Base-by-base conservation (phyloP, 2,329 filamentous ascomycete genomes). In the Volutella citrinella region DNA sequence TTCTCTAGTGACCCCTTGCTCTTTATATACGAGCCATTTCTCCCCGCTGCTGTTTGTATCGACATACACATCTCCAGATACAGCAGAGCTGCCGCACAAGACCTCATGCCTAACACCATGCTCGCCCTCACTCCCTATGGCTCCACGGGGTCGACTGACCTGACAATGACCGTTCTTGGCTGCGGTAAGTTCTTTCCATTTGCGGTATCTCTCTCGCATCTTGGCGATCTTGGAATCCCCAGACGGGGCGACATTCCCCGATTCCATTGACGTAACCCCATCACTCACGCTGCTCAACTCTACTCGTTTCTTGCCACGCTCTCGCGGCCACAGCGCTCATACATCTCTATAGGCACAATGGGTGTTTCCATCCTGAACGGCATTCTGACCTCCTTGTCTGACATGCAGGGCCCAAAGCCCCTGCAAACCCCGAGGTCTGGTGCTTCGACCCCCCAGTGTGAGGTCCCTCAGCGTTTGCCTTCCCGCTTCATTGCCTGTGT, bases 301-400 rank as follows among this genome's bases (percentile, higher is more conserved):
- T 14, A 34, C 22, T 28, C 27, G 15, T 33, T 15, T 28, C 11
- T 19, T 24, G 27, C 18, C 27, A 25, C 14, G 16, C 27, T 4
- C 25, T 25, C 13, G 27, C 25, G 36, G 24, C 17, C 32, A 29
- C 26, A 21, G 36, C 39, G 24, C 43, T 47, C 32, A 47, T 37
- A 24, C n/a, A n/a, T n/a, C n/a, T n/a, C 34, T 30, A 32, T 49
- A 89, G 84, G 87, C 46, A 90, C 82, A 33, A 86, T 95, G 79
- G 88, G 88, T 39, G 86, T 87, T 41, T 87, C 87, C 38, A 90
- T 95, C 49, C 76, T 94, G 37, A 81, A 77, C 34, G 88, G 87
- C 45, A 83, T 95, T 55, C 76, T 94, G 49, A 70, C 78, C 40
- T 86, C 84, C 10, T 73, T 93, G 27, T 66, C 68, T 23, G 72